Conservation (phyloP, 352 stramenopile genomes). For the Phytophthora fragariae region DNA sequence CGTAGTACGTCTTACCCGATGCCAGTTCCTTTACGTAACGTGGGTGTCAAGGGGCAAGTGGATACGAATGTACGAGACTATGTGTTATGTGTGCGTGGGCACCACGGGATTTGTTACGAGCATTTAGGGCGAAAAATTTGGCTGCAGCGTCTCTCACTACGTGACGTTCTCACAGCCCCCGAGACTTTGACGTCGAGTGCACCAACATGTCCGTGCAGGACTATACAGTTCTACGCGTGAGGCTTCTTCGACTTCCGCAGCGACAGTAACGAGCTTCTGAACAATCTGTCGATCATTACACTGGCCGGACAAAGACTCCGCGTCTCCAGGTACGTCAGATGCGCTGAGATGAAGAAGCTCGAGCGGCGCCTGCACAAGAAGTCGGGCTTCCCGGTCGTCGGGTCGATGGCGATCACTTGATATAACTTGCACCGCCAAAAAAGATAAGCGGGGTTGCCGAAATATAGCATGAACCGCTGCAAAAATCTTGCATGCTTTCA, state of each 20-base stretch:
- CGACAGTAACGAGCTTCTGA: constrained; percentile 51
- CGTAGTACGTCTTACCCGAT: constrained; percentile 77
- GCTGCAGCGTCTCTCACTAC: constrained; percentile 48
- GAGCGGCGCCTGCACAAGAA: constrained; percentile 54
- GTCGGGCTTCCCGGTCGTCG: constrained; percentile 31
- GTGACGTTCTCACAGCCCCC: constrained; percentile 45
- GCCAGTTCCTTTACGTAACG: constrained; percentile 50
- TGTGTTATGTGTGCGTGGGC: constrained; percentile 50
- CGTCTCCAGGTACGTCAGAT: constrained; percentile 44
- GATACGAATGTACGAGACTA: constrained; percentile 49
- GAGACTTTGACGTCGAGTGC: constrained; percentile 64
- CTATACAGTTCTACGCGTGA: constrained; percentile 56
- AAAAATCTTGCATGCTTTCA: too few species aligned
- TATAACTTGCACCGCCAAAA: constrained; percentile 5
- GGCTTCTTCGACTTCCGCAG: constrained; percentile 54
- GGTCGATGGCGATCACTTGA: constrained; percentile 24
- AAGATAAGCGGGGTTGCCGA: neutral
- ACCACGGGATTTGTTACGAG: constrained; percentile 31
- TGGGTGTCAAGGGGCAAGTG: constrained; percentile 68
- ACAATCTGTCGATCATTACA: constrained; percentile 46
- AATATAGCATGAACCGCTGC: too few species aligned
- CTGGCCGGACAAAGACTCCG: constrained; percentile 54
- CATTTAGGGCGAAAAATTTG: constrained; percentile 30
- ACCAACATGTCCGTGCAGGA: constrained; percentile 60
- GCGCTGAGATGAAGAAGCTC: constrained; percentile 74